Conservation (phyloP, 495 filamentous ascomycete species). For the Tuber microsphaerosporum region DNA sequence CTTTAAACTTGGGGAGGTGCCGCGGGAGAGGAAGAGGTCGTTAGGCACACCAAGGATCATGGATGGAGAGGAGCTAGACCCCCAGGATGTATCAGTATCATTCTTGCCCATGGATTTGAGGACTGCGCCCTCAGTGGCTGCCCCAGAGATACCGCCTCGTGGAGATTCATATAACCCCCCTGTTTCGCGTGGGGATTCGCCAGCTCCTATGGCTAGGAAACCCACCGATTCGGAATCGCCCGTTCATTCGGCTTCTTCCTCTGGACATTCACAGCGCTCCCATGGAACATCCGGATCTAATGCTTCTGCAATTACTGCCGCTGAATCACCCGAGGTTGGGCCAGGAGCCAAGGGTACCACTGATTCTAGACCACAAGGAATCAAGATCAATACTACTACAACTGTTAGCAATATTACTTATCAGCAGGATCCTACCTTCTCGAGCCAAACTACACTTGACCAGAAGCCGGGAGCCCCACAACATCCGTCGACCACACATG, state of each 20-base stretch:
- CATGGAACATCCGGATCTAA: conserved; percentile 36
- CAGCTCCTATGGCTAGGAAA: conserved; percentile 29
- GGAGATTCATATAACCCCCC: conserved; percentile 38
- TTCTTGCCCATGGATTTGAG: conserved; percentile 31
- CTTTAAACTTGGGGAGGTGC: conserved; percentile 70
- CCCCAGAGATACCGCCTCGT: conserved; percentile 34
- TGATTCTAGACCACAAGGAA: conserved; percentile 26
- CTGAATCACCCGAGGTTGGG: conserved; percentile 29
- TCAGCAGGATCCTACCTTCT: conserved; percentile 22
- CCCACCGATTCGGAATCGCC: conserved; percentile 36
- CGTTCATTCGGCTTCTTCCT: conserved; percentile 32
- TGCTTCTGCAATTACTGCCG: conserved; percentile 39
- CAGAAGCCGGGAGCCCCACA: conserved; percentile 10
- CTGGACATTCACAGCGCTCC: conserved; percentile 33
- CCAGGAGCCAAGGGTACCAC: conserved; percentile 16
- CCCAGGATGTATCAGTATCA: conserved; percentile 33
- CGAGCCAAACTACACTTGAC: conserved; percentile 16
- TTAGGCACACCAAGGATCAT: conserved; percentile 29
- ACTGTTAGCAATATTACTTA: conserved; percentile 29
- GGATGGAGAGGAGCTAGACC: conserved; percentile 20
- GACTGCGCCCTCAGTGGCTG: neutral
- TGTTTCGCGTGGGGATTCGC: conserved; percentile 20
- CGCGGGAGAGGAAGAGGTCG: conserved; percentile 57
- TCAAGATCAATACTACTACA: conserved; percentile 32
- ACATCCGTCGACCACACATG: conserved; percentile 33